Percentiles rank a stretch among this genome's conserved stretches.
Conservation (phyloP, 1,139 yeast genomes). For the Pichia sp. region DNA sequence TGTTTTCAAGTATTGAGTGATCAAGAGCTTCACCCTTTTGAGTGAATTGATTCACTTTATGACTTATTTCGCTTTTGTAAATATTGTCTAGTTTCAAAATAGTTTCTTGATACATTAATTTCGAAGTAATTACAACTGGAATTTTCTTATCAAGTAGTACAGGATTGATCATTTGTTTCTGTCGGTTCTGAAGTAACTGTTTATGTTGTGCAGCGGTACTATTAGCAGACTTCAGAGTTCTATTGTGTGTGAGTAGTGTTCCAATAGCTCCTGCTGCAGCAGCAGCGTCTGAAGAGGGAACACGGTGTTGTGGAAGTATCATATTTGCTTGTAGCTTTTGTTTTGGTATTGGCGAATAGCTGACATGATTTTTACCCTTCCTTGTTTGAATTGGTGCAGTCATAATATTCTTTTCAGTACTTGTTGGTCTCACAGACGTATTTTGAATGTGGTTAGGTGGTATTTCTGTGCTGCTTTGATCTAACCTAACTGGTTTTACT, state of each 20-base stretch:
- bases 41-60: conserved; percentile 23
- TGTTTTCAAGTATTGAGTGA: conserved; percentile 32
- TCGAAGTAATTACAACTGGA: conserved; percentile 25
- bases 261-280: conserved; percentile 31
- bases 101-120: conserved; percentile 28
- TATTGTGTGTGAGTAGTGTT: conserved; percentile 25
- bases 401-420: no score
- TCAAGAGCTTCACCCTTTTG: conserved; percentile 27
- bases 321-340: background rate
- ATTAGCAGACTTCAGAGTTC: conserved; percentile 21
- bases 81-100: conserved; percentile 36
- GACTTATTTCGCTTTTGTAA: conserved; percentile 30
- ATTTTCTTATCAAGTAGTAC: conserved; percentile 26
- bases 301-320: conserved; percentile 10
- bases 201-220: conserved; percentile 18
- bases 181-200: conserved; percentile 21
- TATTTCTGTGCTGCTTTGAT: no score
- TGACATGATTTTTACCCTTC: background rate
- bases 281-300: conserved; percentile 24
- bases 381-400: no score
- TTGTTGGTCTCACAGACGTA: no score
- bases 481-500: no score
- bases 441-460: no score
- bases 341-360: background rate
- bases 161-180: conserved; percentile 26